Base-by-base conservation (phyloP, 805 yeast species). In the Torulaspora quercuum region DNA sequence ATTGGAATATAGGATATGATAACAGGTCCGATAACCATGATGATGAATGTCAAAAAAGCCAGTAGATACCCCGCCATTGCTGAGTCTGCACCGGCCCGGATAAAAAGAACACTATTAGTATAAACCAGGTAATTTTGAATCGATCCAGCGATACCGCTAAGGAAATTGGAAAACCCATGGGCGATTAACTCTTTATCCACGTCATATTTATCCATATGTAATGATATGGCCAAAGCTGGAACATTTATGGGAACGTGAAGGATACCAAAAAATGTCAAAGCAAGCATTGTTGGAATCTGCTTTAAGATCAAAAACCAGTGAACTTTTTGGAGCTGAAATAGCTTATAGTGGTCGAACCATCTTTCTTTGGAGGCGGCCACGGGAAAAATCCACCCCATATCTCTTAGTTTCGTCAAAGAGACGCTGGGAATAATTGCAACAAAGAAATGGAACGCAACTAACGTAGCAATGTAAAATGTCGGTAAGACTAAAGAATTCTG, bases 221-320 rank as follows among this genome's bases (percentile, higher is more conserved):
- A 74, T 5, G 95, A 82, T 11, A 89, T 92, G 0, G 97, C 97
- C 30, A 92, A 69, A 0, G 98, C 97, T 1, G 98, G 98, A 9
- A 92, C 97, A 57, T 92, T 92, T 42, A 92, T 92, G 3, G 98
- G 98, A 7, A 92, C 98, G 53, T 92, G 98, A 37, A 92, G 65
- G 25, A 92, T 82, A 8, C 98, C 98, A 54, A 92, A 92, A 57
- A 92, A 92, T 0, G 97, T 89, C 46, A 92, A 68, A 0, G 98
- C 98, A 37, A 90, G 64, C 96, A 92, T 92, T 2, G 95, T 82
- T 5, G 98, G 98, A 12, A 88, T 43, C 52, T 88, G 86, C 36
- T 71, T 65, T 2, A 77, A 31, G 16, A 92, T 69, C 18, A 80
- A 70, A 44, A 64, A 54, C 92, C 95, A 86, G 58, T 85, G 78